Conservation (phyloP, 1,139 yeast species). For the Saccharomyces hybrid region DNA sequence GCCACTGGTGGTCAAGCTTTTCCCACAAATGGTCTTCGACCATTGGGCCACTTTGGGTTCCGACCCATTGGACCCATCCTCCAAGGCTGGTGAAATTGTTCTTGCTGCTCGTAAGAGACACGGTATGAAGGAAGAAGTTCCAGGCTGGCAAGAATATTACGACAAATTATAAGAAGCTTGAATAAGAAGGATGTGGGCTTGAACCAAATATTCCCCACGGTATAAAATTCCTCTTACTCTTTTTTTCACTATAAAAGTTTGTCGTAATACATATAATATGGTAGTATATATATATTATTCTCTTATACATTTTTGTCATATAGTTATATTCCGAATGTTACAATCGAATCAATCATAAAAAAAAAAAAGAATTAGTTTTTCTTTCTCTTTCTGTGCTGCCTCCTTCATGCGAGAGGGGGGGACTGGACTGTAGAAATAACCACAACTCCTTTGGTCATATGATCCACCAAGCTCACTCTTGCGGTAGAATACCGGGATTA, state of each 20-base stretch:
- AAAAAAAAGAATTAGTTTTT: background rate
- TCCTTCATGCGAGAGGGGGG: too few species aligned
- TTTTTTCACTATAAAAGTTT: background rate
- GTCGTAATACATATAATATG: background rate
- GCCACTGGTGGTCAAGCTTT: constrained; percentile 99
- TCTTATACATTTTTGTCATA: background rate
- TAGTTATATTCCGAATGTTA: constrained; percentile 1
- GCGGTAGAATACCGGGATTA: background rate
- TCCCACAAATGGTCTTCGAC: constrained; percentile 99
- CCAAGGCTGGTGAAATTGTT: constrained; percentile 95
- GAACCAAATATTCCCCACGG: background rate
- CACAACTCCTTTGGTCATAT: background rate
- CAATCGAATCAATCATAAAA: background rate
- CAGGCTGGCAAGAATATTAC: constrained; percentile 99
- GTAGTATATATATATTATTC: background rate
- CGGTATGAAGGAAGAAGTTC: constrained; percentile 95
- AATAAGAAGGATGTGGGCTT: background rate
- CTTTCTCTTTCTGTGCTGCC: background rate
- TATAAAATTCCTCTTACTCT: background rate
- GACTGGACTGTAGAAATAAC: background rate
- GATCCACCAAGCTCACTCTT: background rate
- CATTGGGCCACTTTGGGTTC: constrained; percentile 92
- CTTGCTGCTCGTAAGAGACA: constrained; percentile 88
- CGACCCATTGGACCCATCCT: constrained; percentile 83
- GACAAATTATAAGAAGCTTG: constrained; percentile 73